A percentile compares a stretch with the other conserved stretches of the same genome.
phyloP scores from a whole-genome alignment of 768 basidiomycete genomes.

The Lactarius pseudohatsudake region DNA sequence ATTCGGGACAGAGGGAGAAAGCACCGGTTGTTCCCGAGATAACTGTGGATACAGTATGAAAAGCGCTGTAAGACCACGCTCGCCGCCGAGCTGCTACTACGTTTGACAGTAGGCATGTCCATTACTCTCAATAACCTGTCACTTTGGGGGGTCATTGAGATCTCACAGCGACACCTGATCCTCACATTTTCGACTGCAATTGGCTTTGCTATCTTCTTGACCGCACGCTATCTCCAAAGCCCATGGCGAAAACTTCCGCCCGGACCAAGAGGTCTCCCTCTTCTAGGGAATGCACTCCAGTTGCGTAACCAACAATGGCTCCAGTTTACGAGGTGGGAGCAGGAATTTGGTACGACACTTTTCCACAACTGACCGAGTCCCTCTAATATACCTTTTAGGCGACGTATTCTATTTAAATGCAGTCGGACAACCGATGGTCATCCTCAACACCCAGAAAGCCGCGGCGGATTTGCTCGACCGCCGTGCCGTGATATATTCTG shows the following conservation, averaged over 20 bases:
- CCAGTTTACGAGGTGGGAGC: slow-evolving; percentile 21
- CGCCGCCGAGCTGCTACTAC: no score
- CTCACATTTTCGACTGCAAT: not conserved
- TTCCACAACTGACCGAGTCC: no score
- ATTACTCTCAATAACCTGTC: not conserved
- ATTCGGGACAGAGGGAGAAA: no score
- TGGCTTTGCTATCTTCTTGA: not conserved
- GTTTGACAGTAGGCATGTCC: not conserved
- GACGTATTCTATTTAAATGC: slow-evolving; percentile 28
- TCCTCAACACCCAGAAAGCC: slow-evolving; percentile 32
- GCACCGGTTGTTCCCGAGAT: no score
- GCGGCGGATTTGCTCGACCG: slow-evolving; percentile 32
- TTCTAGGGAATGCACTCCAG: slow-evolving; percentile 19
- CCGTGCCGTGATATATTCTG: slow-evolving; percentile 25
- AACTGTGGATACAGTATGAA: no score
- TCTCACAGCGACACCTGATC: not conserved
- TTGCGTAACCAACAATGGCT: slow-evolving; percentile 27
- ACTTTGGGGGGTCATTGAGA: not conserved
- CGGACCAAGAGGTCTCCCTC: slow-evolving; percentile 24
- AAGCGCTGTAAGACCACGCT: no score
- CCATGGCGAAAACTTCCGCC: slow-evolving; percentile 28
- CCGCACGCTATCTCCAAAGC: slow-evolving; percentile 21
- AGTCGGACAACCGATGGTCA: slow-evolving; percentile 28
- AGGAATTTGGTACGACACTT: slow-evolving; percentile 16
- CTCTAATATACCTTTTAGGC: slow-evolving; percentile 19